A percentile compares a stretch with the other conserved stretches of the same genome.
Conservation (phyloP, 495 filamentous ascomycete genomes). For the Xylaria intraflava region DNA sequence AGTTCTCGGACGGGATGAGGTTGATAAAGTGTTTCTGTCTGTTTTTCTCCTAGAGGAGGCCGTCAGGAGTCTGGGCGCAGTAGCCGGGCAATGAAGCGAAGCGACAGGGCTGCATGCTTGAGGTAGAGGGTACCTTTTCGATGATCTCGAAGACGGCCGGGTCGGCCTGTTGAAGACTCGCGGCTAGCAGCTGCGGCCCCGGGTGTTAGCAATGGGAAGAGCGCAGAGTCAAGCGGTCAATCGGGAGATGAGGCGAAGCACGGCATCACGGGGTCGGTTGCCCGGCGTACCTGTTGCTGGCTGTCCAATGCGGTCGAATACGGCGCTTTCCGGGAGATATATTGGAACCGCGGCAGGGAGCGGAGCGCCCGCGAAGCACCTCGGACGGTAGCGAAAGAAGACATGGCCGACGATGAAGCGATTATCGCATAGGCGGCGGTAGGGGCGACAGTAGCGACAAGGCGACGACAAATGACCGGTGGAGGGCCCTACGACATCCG, state of each 20-base stretch:
- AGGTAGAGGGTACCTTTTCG: slow-evolving; percentile 59
- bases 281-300: slow-evolving; percentile 54
- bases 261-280: neutral
- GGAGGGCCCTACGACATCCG: no score
- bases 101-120: neutral
- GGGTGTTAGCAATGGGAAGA: slow-evolving; percentile 12
- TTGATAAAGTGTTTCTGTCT: slow-evolving; percentile 98
- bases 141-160: slow-evolving; percentile 80
- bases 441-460: neutral
- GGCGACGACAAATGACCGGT: neutral
- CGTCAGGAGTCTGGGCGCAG: slow-evolving; percentile 5
- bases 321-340: slow-evolving; percentile 35
- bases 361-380: slow-evolving; percentile 26
- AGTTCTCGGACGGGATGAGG: slow-evolving; percentile 97
- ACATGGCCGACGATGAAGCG: neutral
- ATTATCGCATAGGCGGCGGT: slow-evolving; percentile 2
- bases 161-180: slow-evolving; percentile 76
- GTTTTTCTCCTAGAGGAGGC: slow-evolving; percentile 68
- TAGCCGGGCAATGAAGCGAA: neutral
- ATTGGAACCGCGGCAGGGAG: slow-evolving; percentile 16
- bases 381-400: slow-evolving; percentile 17
- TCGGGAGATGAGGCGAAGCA: neutral
- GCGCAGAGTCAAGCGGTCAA: neutral
- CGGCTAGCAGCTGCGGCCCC: slow-evolving; percentile 61
- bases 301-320: slow-evolving; percentile 48